Conservation (phyloP, 331 rosid genomes). For the Cydonia oblonga region DNA sequence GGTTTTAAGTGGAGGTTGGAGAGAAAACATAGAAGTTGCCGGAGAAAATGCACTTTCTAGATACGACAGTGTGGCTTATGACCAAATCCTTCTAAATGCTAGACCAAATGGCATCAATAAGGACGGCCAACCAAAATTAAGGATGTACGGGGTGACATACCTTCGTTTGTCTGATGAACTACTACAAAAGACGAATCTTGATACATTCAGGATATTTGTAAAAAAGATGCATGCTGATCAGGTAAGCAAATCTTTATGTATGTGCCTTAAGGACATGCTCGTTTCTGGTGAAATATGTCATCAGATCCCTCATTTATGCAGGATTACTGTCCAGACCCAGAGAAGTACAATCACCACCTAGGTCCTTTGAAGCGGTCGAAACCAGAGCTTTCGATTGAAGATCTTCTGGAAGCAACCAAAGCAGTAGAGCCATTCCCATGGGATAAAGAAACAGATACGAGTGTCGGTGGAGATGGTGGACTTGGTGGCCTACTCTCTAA, state of each 20-base stretch:
- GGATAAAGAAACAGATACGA: conserved; percentile 60
- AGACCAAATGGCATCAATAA: conserved; percentile 65
- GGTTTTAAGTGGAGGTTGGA: conserved; percentile 69
- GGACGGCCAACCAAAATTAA: conserved; percentile 35
- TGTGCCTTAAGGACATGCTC: background rate
- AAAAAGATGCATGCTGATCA: conserved; percentile 83
- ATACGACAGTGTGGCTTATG: conserved; percentile 47
- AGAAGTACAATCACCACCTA: conserved; percentile 38
- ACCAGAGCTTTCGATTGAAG: conserved; percentile 45
- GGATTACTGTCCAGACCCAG: conserved; percentile 49
- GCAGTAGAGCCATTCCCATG: conserved; percentile 55
- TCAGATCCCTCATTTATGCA: conserved; percentile 16
- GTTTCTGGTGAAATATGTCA: background rate
- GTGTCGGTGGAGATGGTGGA: conserved; percentile 32
- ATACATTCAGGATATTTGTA: conserved; percentile 62
- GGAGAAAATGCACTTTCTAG: conserved; percentile 91
- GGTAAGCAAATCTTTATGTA: conserved; percentile 31
- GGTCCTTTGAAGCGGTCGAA: conserved; percentile 43
- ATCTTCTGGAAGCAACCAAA: conserved; percentile 53
- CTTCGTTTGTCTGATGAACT: conserved; percentile 62
- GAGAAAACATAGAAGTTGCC: conserved; percentile 61
- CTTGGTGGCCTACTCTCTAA: conserved; percentile 19
- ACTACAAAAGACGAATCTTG: conserved; percentile 36
- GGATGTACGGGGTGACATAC: conserved; percentile 70
- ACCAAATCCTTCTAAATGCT: conserved; percentile 80